Base-by-base conservation (phyloP, 495 filamentous ascomycete species). In the Podospora sp. region DNA sequence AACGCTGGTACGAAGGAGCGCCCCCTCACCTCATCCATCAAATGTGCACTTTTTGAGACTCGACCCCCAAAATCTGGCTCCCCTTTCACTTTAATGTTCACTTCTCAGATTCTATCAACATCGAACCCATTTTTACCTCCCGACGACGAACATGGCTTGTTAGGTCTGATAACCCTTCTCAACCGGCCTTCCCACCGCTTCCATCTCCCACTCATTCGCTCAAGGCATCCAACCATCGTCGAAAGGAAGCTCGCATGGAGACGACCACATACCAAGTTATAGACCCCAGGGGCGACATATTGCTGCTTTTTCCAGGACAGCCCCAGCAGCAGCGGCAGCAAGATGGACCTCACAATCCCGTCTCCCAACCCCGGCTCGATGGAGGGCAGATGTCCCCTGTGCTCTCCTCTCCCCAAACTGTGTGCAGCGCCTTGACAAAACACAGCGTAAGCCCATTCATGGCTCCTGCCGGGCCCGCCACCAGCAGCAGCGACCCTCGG, bases 201-300 rank as follows among this genome's bases (percentile, higher is more conserved):
- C 29, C 29, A 33, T 8, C 29, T 3, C 29, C 8, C 16, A 46
- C 40, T 46, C 40, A 46, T 18, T 14, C 40, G 14, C 12, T 11
- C 40, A 14, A 12, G 7, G 7, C n/a, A n/a, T 22, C 16, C 3
- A 57, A 25, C 9, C 53, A 18, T 25, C 26, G 53, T 26, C 14
- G 51, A 14, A 46, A 1, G 11, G 4, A 24, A 25, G 3, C 53
- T 7, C 22, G 22, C 11, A 57, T 57, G 53, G 53, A 24, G 53
- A 24, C 25, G n/a, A 36, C 26, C 1, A 60, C n/a, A 22, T 5
- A 20, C 5, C 16, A 35, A 60, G 16, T 33, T 4, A 33, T 60
- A 33, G 57, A 60, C 25, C 57, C 57, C 11, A 33, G 29, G 20
- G 57, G 57, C 26, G 57, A 60, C 57, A 60, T 60, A 33, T 35